These are phyloP conservation scores for Paxillus ammoniavirescens DNA, from an alignment of 768 basidiomycete genomes.

Conservation along the genomic window DNA sequence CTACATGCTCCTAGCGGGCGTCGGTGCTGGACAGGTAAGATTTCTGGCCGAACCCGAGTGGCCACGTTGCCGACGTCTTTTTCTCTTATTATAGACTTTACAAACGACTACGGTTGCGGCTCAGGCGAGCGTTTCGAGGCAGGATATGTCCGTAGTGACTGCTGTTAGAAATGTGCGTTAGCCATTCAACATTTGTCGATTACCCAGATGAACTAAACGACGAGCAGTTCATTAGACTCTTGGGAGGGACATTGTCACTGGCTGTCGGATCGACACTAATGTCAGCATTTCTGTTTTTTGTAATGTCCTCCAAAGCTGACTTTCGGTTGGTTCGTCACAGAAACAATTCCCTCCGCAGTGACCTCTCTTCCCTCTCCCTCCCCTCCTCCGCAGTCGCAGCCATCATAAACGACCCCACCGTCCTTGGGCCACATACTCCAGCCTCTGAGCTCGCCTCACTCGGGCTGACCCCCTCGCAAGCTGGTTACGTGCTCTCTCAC, in stretches of 20 bases:
- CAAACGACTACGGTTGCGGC: slow-evolving; percentile 70
- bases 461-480: slow-evolving; percentile 37
- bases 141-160: slow-evolving; percentile 78
- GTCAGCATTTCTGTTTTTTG: slow-evolving; percentile 25
- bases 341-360: slow-evolving; percentile 48
- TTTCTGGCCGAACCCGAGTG: too few relatives aligned
- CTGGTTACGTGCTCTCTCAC: slow-evolving; percentile 40
- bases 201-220: not conserved
- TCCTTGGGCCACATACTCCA: slow-evolving; percentile 30
- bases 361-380: slow-evolving; percentile 39
- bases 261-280: slow-evolving; percentile 62
- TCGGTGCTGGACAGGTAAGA: slow-evolving; percentile 35
- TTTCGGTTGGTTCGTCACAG: slow-evolving; percentile 7
- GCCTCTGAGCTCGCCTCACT: slow-evolving; percentile 32
- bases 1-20: slow-evolving; percentile 58
- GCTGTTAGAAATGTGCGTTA: slow-evolving; percentile 56
- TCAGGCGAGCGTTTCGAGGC: slow-evolving; percentile 67
- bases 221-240: slow-evolving; percentile 58
- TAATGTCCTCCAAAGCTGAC: not conserved
- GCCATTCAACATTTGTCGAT: not conserved
- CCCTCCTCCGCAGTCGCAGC: slow-evolving; percentile 36
- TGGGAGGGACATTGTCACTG: slow-evolving; percentile 69
- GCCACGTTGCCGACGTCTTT: too few relatives aligned
- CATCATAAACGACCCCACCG: slow-evolving; percentile 50
- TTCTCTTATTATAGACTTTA: slow-evolving; percentile 38